phyloP scores from a whole-genome alignment of 257 asterid species.

The Solanum appendiculatum region DNA sequence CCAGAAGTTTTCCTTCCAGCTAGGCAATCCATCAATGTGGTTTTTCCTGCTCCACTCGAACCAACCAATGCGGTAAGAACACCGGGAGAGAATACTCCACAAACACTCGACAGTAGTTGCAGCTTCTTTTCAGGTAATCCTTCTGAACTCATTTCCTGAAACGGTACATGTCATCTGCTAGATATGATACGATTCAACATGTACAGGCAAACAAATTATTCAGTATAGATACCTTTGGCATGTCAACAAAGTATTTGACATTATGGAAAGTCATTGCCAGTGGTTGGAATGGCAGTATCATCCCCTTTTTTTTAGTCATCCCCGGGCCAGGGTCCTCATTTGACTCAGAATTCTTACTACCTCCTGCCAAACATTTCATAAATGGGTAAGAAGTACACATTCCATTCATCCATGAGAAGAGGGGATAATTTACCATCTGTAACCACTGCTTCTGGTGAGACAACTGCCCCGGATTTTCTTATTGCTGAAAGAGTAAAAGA shows the following conservation, averaged over 20 bases:
- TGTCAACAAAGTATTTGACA: slow-evolving; percentile 80
- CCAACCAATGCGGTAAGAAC: slow-evolving; percentile 90
- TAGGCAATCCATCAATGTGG: slow-evolving; percentile 91
- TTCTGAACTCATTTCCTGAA: slow-evolving; percentile 70
- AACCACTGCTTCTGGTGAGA: slow-evolving; percentile 31
- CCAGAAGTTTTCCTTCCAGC: slow-evolving; percentile 93
- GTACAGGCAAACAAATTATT: background rate
- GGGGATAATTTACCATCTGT: slow-evolving; percentile 19
- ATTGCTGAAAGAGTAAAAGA: slow-evolving; percentile 41
- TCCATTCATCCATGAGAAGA: background rate
- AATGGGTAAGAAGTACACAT: background rate
- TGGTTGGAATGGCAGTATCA: slow-evolving; percentile 93
- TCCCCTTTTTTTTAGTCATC: slow-evolving; percentile 43
- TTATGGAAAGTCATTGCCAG: slow-evolving; percentile 69
- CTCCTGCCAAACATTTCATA: slow-evolving; percentile 27
- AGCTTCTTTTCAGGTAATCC: slow-evolving; percentile 61
- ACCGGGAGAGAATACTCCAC: slow-evolving; percentile 84
- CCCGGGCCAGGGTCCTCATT: slow-evolving; percentile 3
- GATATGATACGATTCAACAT: background rate
- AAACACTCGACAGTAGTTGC: slow-evolving; percentile 68
- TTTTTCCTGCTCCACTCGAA: slow-evolving; percentile 93
- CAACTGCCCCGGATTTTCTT: slow-evolving; percentile 40
- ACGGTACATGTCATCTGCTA: background rate
- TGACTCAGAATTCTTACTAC: slow-evolving; percentile 4
- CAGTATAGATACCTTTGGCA: slow-evolving; percentile 63